Conservation (phyloP, 306 rosid species). For the Cicer arietinum region DNA sequence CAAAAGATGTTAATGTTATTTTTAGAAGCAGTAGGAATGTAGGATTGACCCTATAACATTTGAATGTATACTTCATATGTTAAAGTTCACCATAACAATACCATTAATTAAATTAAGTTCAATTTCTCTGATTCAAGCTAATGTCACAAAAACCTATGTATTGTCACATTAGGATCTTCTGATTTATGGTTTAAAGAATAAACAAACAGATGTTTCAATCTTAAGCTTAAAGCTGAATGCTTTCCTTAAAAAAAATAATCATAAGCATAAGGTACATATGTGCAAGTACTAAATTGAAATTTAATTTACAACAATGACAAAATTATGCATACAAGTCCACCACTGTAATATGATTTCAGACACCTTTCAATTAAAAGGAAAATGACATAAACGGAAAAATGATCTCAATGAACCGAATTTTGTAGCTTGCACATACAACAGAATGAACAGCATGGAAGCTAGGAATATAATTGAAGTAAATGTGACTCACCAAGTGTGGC, state of each 20-base stretch:
- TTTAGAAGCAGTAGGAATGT: conserved; percentile 2
- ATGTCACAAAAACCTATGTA: conserved; percentile 16
- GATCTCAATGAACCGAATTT: conserved; percentile 6
- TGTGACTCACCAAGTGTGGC: conserved; percentile 73
- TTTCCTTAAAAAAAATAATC: not conserved
- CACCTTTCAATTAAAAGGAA: not conserved
- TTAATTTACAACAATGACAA: not conserved
- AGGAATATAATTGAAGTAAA: conserved; percentile 34
- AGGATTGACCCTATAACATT: not conserved
- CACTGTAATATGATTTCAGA: conserved; percentile 4
- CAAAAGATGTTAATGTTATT: not conserved
- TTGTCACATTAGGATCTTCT: no score
- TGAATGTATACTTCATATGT: not conserved
- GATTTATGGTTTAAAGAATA: not conserved
- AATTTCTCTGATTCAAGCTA: conserved; percentile 29
- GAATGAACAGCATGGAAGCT: conserved; percentile 9
- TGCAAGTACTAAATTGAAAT: not conserved
- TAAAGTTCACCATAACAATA: conserved; percentile 22
- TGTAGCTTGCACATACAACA: conserved; percentile 11
- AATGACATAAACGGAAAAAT: not conserved
- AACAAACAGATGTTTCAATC: not conserved
- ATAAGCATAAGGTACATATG: not conserved
- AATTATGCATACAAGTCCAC: not conserved
- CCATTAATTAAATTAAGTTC: conserved; percentile 27
- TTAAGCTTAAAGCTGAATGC: conserved; percentile 3